Conservation (phyloP, 78 protist species). For the Paulinella micropora region DNA sequence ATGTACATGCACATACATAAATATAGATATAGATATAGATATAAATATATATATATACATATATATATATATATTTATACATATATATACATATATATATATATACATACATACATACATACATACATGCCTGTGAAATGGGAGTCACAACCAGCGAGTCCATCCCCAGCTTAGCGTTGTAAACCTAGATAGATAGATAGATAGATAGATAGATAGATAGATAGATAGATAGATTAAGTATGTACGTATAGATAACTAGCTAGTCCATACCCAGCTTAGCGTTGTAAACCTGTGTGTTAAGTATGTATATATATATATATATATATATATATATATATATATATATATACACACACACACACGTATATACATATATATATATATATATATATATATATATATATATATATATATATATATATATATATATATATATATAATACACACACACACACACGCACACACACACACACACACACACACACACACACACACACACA, state of each 20-base stretch:
- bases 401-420: background rate
- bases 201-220: background rate
- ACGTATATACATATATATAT: background rate
- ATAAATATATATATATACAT: too few species aligned
- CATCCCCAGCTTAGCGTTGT: conserved; percentile 85
- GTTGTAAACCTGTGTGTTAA: too few species aligned
- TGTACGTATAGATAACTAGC: background rate
- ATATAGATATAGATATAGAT: too few species aligned
- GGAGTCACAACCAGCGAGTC: conserved; percentile 83
- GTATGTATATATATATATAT: background rate
- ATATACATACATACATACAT: conserved; percentile 22
- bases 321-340: background rate
- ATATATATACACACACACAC: background rate
- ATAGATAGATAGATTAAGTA: background rate
- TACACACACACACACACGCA: background rate
- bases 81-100: too few species aligned
- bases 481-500: background rate
- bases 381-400: background rate
- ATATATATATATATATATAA: too few species aligned
- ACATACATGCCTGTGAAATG: conserved; percentile 84
- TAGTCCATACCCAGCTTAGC: too few species aligned
- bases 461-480: background rate
- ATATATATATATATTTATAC: too few species aligned
- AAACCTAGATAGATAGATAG: too few species aligned
- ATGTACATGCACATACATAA: too few species aligned